phyloP scores from a whole-genome alignment of 192 early-diverging fungal species.

The Umbelopsis sp. region DNA sequence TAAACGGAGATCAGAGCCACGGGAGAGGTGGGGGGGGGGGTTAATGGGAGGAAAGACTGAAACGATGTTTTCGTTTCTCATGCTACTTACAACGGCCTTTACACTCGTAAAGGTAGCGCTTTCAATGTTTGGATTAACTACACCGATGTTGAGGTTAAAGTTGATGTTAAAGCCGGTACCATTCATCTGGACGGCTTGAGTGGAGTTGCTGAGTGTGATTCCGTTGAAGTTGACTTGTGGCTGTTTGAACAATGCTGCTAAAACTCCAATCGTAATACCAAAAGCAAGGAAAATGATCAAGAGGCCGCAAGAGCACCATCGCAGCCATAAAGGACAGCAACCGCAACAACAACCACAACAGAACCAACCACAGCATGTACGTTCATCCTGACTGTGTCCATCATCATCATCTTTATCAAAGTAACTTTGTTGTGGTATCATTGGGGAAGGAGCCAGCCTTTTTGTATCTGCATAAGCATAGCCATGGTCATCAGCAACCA shows the following conservation, averaged over 20 bases:
- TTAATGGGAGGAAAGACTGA: too few relatives aligned
- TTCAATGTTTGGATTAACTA: slow-evolving; percentile 33
- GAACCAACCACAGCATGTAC: slow-evolving; percentile 11
- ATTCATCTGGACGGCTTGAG: slow-evolving; percentile 18
- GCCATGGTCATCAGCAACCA: neutral
- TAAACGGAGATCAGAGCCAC: neutral
- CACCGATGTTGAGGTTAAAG: slow-evolving; percentile 28
- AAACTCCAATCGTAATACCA: slow-evolving; percentile 22
- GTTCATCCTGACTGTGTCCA: neutral
- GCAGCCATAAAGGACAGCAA: slow-evolving; percentile 29
- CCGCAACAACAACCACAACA: slow-evolving; percentile 32
- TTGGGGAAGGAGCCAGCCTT: neutral
- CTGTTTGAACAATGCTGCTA: slow-evolving; percentile 34
- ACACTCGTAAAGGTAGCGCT: slow-evolving; percentile 28
- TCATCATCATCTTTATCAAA: slow-evolving; percentile 8
- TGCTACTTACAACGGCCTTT: slow-evolving; percentile 30
- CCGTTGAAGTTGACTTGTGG: slow-evolving; percentile 34
- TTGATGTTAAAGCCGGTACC: slow-evolving; percentile 21
- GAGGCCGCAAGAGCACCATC: slow-evolving; percentile 18
- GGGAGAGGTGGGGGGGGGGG: too few relatives aligned
- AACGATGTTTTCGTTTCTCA: too few relatives aligned
- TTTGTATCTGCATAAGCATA: slow-evolving; percentile 1
- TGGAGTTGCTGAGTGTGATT: neutral
- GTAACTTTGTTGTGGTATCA: neutral
- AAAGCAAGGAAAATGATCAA: slow-evolving; percentile 18